phyloP scores from a whole-genome alignment of 306 rosid species.

The Neltuma alba region DNA sequence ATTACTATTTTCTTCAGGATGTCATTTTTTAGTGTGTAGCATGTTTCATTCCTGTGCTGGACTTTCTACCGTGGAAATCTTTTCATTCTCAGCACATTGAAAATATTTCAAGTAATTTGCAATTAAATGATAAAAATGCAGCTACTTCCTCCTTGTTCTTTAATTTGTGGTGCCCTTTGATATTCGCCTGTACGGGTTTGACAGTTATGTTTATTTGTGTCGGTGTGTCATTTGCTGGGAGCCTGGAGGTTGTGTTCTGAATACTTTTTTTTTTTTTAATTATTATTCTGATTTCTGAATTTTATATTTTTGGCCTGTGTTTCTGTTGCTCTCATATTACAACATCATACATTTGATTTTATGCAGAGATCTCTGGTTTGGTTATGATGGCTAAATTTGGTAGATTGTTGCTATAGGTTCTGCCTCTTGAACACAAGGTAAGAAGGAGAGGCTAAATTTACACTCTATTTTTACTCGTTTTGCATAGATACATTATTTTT shows the following conservation, averaged over 20 bases:
- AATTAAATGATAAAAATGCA: neutral
- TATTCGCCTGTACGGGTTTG: neutral
- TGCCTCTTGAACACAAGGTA: slow-evolving; percentile 55
- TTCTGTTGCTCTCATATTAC: neutral
- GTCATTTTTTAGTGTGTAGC: neutral
- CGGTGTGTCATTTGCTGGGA: neutral
- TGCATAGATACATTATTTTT: neutral
- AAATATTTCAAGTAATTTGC: neutral
- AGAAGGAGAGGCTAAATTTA: slow-evolving; percentile 43
- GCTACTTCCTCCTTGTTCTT: neutral
- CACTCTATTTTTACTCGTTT: neutral
- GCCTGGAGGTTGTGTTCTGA: neutral
- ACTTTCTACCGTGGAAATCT: neutral
- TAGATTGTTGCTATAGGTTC: slow-evolving; percentile 40
- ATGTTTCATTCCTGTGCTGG: too few relatives aligned
- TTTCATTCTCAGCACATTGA: neutral
- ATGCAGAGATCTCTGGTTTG: slow-evolving; percentile 38
- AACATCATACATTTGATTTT: slow-evolving; percentile 6
- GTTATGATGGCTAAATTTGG: neutral
- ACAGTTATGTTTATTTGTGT: neutral
- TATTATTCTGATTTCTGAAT: neutral
- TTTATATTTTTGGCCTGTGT: neutral
- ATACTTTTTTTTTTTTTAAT: neutral
- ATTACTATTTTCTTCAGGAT: neutral
- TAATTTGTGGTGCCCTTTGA: neutral